These are phyloP conservation scores for Microcyclospora tardicrescens DNA, from an alignment of 2,329 filamentous ascomycete species.

Conservation along the genomic window DNA sequence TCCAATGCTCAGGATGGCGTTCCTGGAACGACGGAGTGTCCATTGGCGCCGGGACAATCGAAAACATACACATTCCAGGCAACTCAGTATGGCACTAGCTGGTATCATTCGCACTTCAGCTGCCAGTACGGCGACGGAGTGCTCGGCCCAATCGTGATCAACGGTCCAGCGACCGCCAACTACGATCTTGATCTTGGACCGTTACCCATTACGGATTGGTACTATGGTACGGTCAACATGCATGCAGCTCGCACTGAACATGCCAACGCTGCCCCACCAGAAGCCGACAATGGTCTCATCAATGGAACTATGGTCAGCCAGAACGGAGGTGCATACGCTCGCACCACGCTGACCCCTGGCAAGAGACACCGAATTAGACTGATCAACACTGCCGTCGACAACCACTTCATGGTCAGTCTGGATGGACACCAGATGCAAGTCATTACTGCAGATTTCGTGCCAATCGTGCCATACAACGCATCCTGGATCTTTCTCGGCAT, in stretches of 20 bases:
- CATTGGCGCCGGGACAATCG: conserved; percentile 36
- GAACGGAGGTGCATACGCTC: conserved; percentile 17
- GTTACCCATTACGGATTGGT: conserved; percentile 50
- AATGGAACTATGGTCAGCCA: conserved; percentile 28
- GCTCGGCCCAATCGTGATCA: conserved; percentile 47
- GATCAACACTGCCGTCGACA: conserved; percentile 35
- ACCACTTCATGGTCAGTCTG: conserved; percentile 29
- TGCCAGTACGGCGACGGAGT: conserved; percentile 45
- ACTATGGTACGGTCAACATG: conserved; percentile 17
- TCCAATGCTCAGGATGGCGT: conserved; percentile 48
- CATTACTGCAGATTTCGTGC: conserved; percentile 26
- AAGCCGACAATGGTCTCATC: conserved; percentile 39
- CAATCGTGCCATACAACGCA: conserved; percentile 20
- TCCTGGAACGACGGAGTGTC: conserved; percentile 33
- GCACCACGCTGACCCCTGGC: conserved; percentile 23
- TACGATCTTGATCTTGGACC: conserved; percentile 53
- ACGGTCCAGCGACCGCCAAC: conserved; percentile 44
- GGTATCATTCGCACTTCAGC: conserved; percentile 48
- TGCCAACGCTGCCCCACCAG: conserved; percentile 18
- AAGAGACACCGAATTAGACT: conserved; percentile 32
- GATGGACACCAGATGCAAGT: conserved; percentile 24
- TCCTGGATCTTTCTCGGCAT: conserved; percentile 24
- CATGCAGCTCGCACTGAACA: conserved; percentile 20
- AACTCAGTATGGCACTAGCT: conserved; percentile 29
- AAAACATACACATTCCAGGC: conserved; percentile 47